Conservation (phyloP, 2,329 filamentous ascomycete species). For the Rutstroemia sp. region DNA sequence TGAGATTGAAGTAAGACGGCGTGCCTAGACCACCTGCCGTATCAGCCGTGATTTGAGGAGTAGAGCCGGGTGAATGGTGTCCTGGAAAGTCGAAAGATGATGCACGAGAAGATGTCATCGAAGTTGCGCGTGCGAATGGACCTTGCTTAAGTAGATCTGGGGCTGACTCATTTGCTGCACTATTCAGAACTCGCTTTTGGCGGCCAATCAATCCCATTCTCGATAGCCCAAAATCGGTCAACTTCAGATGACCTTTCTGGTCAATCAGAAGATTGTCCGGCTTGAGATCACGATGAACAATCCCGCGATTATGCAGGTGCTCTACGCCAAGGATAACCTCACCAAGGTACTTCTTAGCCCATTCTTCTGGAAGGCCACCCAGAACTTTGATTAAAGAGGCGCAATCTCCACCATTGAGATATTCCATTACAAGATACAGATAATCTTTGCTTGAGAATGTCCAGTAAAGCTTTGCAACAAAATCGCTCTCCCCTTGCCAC, state of each 20-base stretch:
- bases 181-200: slow-evolving; percentile 86
- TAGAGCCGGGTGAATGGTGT: slow-evolving; percentile 71
- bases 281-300: slow-evolving; percentile 94
- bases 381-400: slow-evolving; percentile 93
- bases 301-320: slow-evolving; percentile 86
- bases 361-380: slow-evolving; percentile 87
- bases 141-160: slow-evolving; percentile 91
- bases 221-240: slow-evolving; percentile 95
- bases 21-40: slow-evolving; percentile 60
- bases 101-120: slow-evolving; percentile 83
- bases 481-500: slow-evolving; percentile 99
- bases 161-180: slow-evolving; percentile 68
- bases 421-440: slow-evolving; percentile 98
- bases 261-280: slow-evolving; percentile 97
- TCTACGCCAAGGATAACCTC: slow-evolving; percentile 97
- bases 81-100: slow-evolving; percentile 85
- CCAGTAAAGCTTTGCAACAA: slow-evolving; percentile 98
- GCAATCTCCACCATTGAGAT: slow-evolving; percentile 94
- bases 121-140: slow-evolving; percentile 78
- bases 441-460: slow-evolving; percentile 99
- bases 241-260: slow-evolving; percentile 89
- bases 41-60: slow-evolving; percentile 80
- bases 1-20: slow-evolving; percentile 88
- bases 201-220: slow-evolving; percentile 95
- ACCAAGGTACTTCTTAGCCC: slow-evolving; percentile 95